Percentiles rank a stretch among this genome's conserved stretches.
Conservation (phyloP, 1,139 yeast species). For the Geotrichum fermentans region DNA sequence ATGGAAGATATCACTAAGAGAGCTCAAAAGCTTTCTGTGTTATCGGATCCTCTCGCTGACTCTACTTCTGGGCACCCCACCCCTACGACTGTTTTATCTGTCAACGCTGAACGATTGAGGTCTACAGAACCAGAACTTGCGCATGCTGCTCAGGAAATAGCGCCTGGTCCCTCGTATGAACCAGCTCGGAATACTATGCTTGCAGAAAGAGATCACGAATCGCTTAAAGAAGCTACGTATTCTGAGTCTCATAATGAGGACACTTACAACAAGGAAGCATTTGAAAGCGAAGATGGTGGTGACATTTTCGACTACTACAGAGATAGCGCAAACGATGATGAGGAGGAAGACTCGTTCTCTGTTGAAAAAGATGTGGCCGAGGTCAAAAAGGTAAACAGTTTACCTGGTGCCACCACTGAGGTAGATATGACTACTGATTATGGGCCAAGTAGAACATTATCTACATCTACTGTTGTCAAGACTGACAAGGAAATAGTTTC, state of each 20-base stretch:
- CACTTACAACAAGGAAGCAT: too few species aligned
- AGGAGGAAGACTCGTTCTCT: not conserved
- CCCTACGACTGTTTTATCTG: not conserved
- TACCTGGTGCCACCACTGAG: too few species aligned
- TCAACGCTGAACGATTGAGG: not conserved
- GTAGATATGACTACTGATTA: not conserved
- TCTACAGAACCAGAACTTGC: not conserved
- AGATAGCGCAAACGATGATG: conserved; percentile 13
- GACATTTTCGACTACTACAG: conserved; percentile 17
- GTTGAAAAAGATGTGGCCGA: not conserved
- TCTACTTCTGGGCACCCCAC: too few species aligned
- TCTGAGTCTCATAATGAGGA: not conserved
- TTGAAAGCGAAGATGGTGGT: conserved; percentile 6
- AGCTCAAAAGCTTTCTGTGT: not conserved
- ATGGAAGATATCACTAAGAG: conserved; percentile 17
- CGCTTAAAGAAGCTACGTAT: not conserved
- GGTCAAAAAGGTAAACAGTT: not conserved
- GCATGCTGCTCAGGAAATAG: not conserved
- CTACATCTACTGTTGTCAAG: not conserved
- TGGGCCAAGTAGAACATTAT: not conserved
- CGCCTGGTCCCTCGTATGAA: too few species aligned
- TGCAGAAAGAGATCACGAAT: not conserved
- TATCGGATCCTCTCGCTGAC: not conserved
- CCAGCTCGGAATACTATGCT: too few species aligned
- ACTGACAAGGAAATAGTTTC: not conserved